Conservation (phyloP, 306 rosid genomes). For the Prunus mongolica region DNA sequence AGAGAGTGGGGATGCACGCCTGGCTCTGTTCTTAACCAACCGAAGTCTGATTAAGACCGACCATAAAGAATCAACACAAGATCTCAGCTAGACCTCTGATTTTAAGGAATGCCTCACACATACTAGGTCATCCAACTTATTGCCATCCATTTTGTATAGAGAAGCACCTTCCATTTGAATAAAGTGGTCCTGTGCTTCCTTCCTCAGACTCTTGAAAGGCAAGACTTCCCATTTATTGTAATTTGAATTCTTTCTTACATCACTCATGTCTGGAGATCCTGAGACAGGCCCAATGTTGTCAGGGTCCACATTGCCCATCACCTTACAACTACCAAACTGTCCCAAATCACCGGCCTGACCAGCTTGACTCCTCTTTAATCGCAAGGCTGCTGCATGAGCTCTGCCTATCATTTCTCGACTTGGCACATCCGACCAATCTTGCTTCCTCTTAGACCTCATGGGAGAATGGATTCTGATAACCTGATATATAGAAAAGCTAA, state of each 20-base stretch:
- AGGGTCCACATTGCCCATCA: slow-evolving; percentile 72
- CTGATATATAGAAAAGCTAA: slow-evolving; percentile 39
- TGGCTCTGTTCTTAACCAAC: slow-evolving; percentile 15
- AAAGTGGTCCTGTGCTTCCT: slow-evolving; percentile 69
- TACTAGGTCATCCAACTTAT: slow-evolving; percentile 90
- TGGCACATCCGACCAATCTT: slow-evolving; percentile 93
- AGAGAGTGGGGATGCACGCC: not conserved
- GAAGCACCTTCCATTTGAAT: slow-evolving; percentile 82
- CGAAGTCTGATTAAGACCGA: slow-evolving; percentile 10
- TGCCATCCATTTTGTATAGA: slow-evolving; percentile 92
- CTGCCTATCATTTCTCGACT: slow-evolving; percentile 59
- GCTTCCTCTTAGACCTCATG: slow-evolving; percentile 82
- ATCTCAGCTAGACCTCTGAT: slow-evolving; percentile 36
- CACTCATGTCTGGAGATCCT: slow-evolving; percentile 87
- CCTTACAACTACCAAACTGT: slow-evolving; percentile 91
- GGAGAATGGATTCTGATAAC: slow-evolving; percentile 95
- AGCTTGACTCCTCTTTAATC: slow-evolving; percentile 45
- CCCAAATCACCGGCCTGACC: slow-evolving; percentile 47
- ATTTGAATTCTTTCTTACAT: slow-evolving; percentile 63
- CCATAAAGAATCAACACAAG: slow-evolving; percentile 7
- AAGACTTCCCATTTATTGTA: slow-evolving; percentile 86
- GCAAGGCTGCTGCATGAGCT: slow-evolving; percentile 85
- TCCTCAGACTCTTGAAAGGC: slow-evolving; percentile 73
- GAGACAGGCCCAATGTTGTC: slow-evolving; percentile 68
- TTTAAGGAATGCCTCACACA: slow-evolving; percentile 76